Base-by-base conservation (phyloP, 495 filamentous ascomycete species). In the Lophiostoma macrostomum region DNA sequence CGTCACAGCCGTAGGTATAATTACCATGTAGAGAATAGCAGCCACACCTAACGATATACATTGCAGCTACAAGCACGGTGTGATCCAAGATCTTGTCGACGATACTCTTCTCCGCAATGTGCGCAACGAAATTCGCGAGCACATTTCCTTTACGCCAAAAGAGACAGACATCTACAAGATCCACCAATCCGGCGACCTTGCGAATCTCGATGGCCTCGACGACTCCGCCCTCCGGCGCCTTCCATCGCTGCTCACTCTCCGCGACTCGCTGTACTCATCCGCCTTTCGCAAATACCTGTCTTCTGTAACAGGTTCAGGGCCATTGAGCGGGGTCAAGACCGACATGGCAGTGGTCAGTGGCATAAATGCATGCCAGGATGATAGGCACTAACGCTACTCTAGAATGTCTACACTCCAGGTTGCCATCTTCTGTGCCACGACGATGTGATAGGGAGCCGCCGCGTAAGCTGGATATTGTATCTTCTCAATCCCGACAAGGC, bases 151-250 rank as follows among this genome's bases (percentile, higher is more conserved):
- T 73, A 95, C 93, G 39, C 91, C 90, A 58, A 99, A 99, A 73
- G 93, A 99, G 68, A 99, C 93, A 51, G 94, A 99, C 70, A 97
- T 99, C 71, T 99, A 99, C 77, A 95, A 93, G 70, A 96, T 97
- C 67, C 91, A 96, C 76, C 93, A 97, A 72, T 96, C 91, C 24
- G 93, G 93, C 47, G 93, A 99, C 67, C 77, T 99, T 14, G 94
- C 93, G 7, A 99, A 99, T 67, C 83, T 99, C 35, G 90, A 95
- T 70, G 93, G 93, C 4, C 76, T 99, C 5, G 87, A 94, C 45
- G 82, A 89, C 64, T 79, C 85, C 0, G 87, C 90, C 25, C 75
- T 96, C 36, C 80, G 83, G 27, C 86, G 85, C 46, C 75, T 99
- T 29, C 93, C 93, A 0, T 90, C 87, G 8, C 75, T 99, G 1